phyloP scores from a whole-genome alignment of 768 basidiomycete genomes.

The Hebeloma cylindrosporum region DNA sequence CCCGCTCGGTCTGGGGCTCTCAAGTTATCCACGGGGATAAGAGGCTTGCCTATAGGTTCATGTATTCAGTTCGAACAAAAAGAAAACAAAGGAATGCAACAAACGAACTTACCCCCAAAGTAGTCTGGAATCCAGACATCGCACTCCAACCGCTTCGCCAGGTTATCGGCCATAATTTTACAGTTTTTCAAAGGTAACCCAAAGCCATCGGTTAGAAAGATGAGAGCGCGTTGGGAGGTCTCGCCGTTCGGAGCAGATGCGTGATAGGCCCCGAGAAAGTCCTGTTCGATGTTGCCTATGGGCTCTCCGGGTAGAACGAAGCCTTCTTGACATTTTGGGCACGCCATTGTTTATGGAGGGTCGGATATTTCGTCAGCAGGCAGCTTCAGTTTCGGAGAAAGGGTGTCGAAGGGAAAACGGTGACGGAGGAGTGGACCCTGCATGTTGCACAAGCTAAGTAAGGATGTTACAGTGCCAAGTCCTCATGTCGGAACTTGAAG shows the following conservation, averaged over 20 bases:
- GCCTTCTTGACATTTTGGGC: slow-evolving; percentile 41
- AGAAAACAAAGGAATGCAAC: not conserved
- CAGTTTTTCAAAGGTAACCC: slow-evolving; percentile 52
- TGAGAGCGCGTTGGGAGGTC: slow-evolving; percentile 40
- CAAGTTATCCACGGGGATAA: slow-evolving; percentile 26
- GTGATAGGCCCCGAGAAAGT: slow-evolving; percentile 45
- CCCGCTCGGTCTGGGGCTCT: slow-evolving; percentile 33
- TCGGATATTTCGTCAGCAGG: no score
- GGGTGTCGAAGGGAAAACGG: no score
- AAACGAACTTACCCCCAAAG: slow-evolving; percentile 44
- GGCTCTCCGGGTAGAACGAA: slow-evolving; percentile 47
- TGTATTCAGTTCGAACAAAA: not conserved
- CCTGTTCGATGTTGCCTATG: slow-evolving; percentile 37
- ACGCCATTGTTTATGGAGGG: no score
- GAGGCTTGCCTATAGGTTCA: slow-evolving; percentile 28
- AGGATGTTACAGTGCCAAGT: no score
- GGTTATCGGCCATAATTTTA: slow-evolving; percentile 56
- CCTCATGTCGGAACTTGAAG: no score
- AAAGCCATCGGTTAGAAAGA: slow-evolving; percentile 58
- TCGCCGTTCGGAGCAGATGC: slow-evolving; percentile 20
- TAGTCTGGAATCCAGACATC: slow-evolving; percentile 68
- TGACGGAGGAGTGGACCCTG: no score
- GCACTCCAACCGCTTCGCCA: slow-evolving; percentile 47
- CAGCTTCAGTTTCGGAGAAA: no score
- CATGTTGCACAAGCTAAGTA: no score